Evolutionary conservation across 1,284 basidiomycete species (phyloP).

Genomic region (Pseudozyma sp.): DNA sequence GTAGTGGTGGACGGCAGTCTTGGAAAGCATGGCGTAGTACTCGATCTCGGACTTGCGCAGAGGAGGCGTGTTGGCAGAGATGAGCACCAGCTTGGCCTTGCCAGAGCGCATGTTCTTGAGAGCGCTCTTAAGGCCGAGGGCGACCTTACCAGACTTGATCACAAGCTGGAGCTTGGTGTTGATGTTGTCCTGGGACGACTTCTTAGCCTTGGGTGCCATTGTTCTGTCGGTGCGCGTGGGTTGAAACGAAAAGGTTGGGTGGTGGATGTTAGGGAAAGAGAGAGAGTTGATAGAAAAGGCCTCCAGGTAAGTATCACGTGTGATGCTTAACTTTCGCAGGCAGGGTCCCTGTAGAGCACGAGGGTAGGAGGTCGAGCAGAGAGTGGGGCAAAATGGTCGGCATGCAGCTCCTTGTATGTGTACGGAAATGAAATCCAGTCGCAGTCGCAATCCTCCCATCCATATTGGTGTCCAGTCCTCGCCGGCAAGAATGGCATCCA

Average conservation of each 20-base stretch:
- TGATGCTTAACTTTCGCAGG: constrained; percentile 58
- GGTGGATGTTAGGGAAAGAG: neutral
- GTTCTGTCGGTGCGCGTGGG: constrained; percentile 45
- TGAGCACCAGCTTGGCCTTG: constrained; percentile 99
- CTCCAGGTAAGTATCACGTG: constrained; percentile 56
- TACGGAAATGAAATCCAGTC: neutral
- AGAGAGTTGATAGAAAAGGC: constrained; percentile 34
- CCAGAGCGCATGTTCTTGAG: constrained; percentile 98
- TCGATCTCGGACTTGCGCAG: constrained; percentile 99
- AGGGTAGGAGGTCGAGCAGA: constrained; percentile 15
- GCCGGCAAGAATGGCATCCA: no score
- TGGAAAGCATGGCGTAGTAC: constrained; percentile 99
- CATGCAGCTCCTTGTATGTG: constrained; percentile 25
- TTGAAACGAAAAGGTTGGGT: constrained; percentile 3
- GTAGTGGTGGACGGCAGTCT: constrained; percentile 95
- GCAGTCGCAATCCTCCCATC: neutral
- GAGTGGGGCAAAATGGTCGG: constrained; percentile 34
- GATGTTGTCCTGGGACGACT: constrained; percentile 81
- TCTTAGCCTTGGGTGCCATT: constrained; percentile 97
- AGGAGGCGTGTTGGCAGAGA: constrained; percentile 98
- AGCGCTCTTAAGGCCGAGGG: constrained; percentile 72
- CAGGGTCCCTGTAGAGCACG: constrained; percentile 35
- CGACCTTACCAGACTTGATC: constrained; percentile 82
- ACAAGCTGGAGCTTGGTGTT: constrained; percentile 94
- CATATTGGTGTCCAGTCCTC: neutral